Evolutionary conservation across 495 filamentous ascomycete species (phyloP), one percentile per base, ranked within the genome.

Genomic region (Daldinia grandis): DNA sequence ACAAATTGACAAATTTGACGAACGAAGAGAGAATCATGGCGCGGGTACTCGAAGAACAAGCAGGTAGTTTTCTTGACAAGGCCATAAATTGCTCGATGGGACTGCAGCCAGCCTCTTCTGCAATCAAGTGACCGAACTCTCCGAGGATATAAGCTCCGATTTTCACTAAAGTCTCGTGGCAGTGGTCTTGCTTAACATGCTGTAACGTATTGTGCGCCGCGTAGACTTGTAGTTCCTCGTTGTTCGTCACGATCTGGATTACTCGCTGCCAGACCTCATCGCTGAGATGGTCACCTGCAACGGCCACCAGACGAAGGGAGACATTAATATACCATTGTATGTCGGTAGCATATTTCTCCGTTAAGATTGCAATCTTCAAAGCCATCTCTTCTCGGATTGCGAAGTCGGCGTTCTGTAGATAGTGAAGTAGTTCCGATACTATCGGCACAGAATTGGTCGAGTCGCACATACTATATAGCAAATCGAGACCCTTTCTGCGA

Each of bases 381-480:
- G 98, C 96, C 96, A 99, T 98, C 78, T 99, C 96, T 80, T 99
- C 96, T 57, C 96, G 87, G 69, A 99, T 97, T 1, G 94, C 93
- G 78, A 97, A 99, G 78, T 99, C 96, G 10, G 96, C 96, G 49
- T 91, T 97, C 71, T 98, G 95, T 5, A 99, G 86, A 80, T 98
- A 98, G 66, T 93, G 91, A 21, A 99, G 81, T 53, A 99, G 89
- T 81, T 99, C 96, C 56, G 91, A 89, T 40, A 99, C 96, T 69
- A 99, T 97, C 4, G 92, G 89, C 62, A 90, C 91, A 5, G 96
- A 92, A 79, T 98, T 99, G 3, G 90, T 90, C 35, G 90, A 87
- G 77, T 99, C 96, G 78, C 96, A 99, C 96, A 99, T 99, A 87
- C 96, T 98, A 86, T 99, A 99, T 24, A 99, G 86, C 60, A 99